phyloP scores from a whole-genome alignment of 768 basidiomycete genomes.

The Amanita phalloides region DNA sequence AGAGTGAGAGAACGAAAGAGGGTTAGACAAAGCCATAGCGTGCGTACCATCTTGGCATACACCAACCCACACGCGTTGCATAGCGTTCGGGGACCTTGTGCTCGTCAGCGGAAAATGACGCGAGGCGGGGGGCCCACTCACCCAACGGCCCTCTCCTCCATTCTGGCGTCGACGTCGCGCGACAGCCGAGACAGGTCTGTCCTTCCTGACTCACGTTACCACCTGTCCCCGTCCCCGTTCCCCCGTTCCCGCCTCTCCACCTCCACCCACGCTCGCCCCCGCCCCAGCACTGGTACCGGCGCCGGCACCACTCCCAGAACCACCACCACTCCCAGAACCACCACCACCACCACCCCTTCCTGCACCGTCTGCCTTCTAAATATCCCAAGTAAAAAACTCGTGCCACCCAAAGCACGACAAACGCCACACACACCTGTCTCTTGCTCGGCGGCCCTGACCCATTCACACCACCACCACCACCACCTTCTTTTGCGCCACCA shows the following conservation, averaged over 20 bases:
- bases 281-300: constrained; percentile 16
- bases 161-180: constrained; percentile 78
- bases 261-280: constrained; percentile 25
- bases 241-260: constrained; percentile 16
- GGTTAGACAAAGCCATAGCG: neutral
- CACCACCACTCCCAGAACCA: too few species aligned
- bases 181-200: constrained; percentile 74
- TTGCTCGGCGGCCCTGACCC: constrained; percentile 7
- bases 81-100: constrained; percentile 64
- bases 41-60: constrained; percentile 71
- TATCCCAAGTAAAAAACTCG: constrained; percentile 1
- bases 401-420: neutral
- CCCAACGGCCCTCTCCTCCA: constrained; percentile 81
- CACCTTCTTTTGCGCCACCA: too few species aligned
- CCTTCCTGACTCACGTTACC: constrained; percentile 35
- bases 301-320: constrained; percentile 15
- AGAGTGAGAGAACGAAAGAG: neutral
- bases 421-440: constrained; percentile 9
- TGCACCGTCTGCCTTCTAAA: constrained; percentile 2
- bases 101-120: constrained; percentile 7
- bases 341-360: too few species aligned
- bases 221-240: constrained; percentile 24
- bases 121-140: constrained; percentile 22
- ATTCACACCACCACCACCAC: neutral
- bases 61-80: constrained; percentile 85